These are phyloP conservation scores for Triticum dicoccoides DNA, from an alignment of 176 grass and related monocot genomes.

Conservation along the genomic window DNA sequence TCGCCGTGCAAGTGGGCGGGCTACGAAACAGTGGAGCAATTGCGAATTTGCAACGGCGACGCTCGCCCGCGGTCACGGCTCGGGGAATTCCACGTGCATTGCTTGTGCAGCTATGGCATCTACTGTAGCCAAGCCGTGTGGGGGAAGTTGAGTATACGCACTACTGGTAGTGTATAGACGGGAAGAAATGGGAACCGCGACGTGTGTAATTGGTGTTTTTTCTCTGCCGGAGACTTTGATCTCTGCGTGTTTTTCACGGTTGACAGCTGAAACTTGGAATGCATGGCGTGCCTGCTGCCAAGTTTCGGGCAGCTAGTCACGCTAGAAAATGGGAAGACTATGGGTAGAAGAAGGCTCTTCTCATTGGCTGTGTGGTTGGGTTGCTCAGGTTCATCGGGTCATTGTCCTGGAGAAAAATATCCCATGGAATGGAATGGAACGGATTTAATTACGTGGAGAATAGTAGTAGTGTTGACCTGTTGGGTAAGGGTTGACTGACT, in stretches of 20 bases:
- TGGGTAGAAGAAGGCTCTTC: background rate
- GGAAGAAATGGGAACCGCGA: background rate
- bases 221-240: background rate
- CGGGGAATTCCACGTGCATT: background rate
- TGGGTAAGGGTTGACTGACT: background rate
- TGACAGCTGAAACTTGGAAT: background rate
- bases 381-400: background rate
- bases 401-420: constrained; percentile 17
- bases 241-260: background rate
- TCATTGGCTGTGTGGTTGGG: background rate
- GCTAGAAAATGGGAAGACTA: background rate
- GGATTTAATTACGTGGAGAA: background rate
- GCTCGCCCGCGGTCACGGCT: background rate
- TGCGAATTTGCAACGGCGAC: constrained; percentile 7
- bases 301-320: background rate
- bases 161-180: background rate
- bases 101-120: background rate
- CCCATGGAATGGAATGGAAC: background rate
- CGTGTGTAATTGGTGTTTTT: background rate
- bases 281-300: background rate
- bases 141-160: background rate
- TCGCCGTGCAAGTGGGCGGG: constrained; percentile 9
- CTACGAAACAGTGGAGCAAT: constrained; percentile 29
- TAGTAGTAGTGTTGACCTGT: background rate
- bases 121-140: background rate